These are phyloP conservation scores for Neophaeococcomyces aloes DNA, from an alignment of 2,329 filamentous ascomycete species.

Conservation along the genomic window DNA sequence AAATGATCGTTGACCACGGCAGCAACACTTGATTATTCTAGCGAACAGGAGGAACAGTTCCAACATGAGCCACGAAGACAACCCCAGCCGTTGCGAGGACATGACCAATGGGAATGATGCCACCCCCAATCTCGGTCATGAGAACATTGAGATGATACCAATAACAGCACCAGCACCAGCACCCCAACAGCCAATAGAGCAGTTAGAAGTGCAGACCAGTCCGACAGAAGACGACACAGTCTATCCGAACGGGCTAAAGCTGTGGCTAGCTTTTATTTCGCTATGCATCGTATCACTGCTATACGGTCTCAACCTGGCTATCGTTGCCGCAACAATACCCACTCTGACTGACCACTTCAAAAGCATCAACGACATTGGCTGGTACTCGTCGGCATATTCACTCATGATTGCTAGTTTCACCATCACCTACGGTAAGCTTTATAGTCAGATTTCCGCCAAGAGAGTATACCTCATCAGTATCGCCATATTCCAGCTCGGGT, in stretches of 20 bases:
- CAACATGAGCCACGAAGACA: too few relatives aligned
- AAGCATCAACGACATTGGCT: conserved; percentile 24
- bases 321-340: conserved; percentile 7
- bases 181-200: background rate
- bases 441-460: conserved; percentile 26
- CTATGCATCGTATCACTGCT: background rate
- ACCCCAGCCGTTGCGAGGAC: too few relatives aligned
- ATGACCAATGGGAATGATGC: too few relatives aligned
- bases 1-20: too few relatives aligned
- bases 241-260: conserved; percentile 7
- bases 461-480: conserved; percentile 20
- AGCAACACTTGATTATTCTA: too few relatives aligned
- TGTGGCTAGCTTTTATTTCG: conserved; percentile 1
- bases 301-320: conserved; percentile 1
- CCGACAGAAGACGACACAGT: background rate
- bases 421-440: conserved; percentile 19
- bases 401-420: background rate
- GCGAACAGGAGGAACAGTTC: too few relatives aligned
- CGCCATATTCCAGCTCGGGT: conserved; percentile 19
- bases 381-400: conserved; percentile 18
- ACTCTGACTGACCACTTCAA: conserved; percentile 21
- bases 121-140: too few relatives aligned
- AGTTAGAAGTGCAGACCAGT: conserved; percentile 5
- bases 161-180: too few relatives aligned
- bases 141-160: too few relatives aligned